phyloP scores from a whole-genome alignment of 495 filamentous ascomycete species.

The Lasiosphaeria hispida region DNA sequence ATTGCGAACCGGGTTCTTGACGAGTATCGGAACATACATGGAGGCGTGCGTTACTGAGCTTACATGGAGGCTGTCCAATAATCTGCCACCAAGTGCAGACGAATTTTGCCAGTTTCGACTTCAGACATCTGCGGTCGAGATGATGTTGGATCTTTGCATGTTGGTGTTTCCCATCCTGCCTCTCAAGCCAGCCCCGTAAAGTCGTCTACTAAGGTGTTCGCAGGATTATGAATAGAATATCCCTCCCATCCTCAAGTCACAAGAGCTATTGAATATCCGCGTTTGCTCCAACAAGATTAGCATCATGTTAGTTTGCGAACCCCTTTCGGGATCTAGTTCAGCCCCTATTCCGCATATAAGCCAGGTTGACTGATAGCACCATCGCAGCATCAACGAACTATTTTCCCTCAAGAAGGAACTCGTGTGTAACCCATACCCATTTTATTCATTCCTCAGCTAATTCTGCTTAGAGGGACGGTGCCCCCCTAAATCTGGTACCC shows the following conservation, averaged over 20 bases:
- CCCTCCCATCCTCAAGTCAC: constrained; percentile 7
- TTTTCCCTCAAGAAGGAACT: constrained; percentile 25
- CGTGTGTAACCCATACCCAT: constrained; percentile 1
- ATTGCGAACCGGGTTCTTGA: background rate
- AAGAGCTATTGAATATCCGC: constrained; percentile 4
- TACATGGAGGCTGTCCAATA: constrained; percentile 7
- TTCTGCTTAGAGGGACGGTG: constrained; percentile 10
- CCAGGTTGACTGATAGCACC: background rate
- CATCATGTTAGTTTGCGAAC: constrained; percentile 15
- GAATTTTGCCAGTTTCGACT: constrained; percentile 15
- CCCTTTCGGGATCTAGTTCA: no score
- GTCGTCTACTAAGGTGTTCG: background rate
- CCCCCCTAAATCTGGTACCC: constrained; percentile 15
- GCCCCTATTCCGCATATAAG: background rate
- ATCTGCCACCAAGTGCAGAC: constrained; percentile 7
- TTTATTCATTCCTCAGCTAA: background rate
- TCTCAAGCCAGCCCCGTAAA: no score
- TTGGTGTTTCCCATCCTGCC: no score
- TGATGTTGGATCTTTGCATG: constrained; percentile 10
- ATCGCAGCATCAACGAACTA: constrained; percentile 18
- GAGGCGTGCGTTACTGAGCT: constrained; percentile 15
- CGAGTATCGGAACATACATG: constrained; percentile 8
- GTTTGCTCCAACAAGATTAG: constrained; percentile 9
- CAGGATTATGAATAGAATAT: constrained; percentile 9
- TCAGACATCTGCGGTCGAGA: constrained; percentile 14